Evolutionary conservation across 1,139 yeast species (phyloP), one percentile per base, ranked within the genome.

Genomic region (Lodderomyces margitis): DNA sequence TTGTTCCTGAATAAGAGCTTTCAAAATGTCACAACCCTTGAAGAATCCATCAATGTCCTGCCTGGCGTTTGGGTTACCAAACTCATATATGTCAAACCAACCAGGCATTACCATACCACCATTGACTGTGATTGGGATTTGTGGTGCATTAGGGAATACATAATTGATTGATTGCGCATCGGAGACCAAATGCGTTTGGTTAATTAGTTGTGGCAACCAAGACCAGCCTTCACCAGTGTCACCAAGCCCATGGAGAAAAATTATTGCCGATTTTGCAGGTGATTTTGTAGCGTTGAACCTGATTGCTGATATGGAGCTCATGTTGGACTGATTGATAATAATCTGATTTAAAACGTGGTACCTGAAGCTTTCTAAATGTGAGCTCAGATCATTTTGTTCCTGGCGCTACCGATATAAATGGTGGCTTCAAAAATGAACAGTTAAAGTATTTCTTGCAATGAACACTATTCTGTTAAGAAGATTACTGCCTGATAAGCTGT

Each of bases 151-250:
- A 5, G 98, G 98, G 55, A 92, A 87, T 14, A 91, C 75, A 55
- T 85, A 89, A 53, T 83, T 83, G 50, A 88, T 80, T 15, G 40
- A 30, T 21, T 31, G 32, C 45, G 80, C 76, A 31, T 77, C 77
- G 15, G 70, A 68, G 12, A 73, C 64, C 16, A 78, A 63, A 36
- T 62, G 71, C 40, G 75, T 50, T 43, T 68, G 70, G 21, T 63
- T 62, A 32, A 74, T 56, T 34, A 70, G 48, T 40, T 80, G 80
- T 5, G 85, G 80, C 33, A 92, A 65, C 71, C 87, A 87, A 30
- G 79, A 69, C 97, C 97, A 92, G 2, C 98, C 98, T 21, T 75
- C 71, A 6, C 96, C 97, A 2, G 86, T 62, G 58, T 91, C 98
- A 8, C 98, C 98, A 15, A 92, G 70, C 0, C 98, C 98, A 57